These are phyloP conservation scores for Eucalyptus camaldulensis DNA, from an alignment of 345 rosid genomes.

Conservation along the genomic window DNA sequence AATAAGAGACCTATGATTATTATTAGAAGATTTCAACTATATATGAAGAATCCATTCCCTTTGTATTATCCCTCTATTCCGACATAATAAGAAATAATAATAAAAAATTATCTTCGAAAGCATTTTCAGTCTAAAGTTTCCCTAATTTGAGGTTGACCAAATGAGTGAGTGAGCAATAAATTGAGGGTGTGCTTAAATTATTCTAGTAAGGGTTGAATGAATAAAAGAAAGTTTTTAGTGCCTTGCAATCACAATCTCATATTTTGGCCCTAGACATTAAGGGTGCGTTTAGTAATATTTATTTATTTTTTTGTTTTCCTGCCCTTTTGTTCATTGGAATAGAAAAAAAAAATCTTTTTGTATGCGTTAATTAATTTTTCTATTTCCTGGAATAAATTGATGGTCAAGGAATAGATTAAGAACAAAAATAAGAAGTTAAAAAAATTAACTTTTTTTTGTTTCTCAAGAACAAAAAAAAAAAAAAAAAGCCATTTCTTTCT, in stretches of 20 bases:
- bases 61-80: neutral
- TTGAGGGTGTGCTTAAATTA: neutral
- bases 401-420: fast-evolving
- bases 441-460: fast-evolving
- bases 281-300: too few relatives aligned
- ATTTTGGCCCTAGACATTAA: neutral
- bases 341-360: too few relatives aligned
- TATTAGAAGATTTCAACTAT: neutral
- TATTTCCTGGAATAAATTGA: fast-evolving
- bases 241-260: neutral
- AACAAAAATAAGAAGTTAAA: too few relatives aligned
- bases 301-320: too few relatives aligned
- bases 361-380: fast-evolving
- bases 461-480: neutral
- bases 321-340: fast-evolving
- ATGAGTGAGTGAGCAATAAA: neutral
- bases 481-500: neutral
- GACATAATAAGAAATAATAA: neutral
- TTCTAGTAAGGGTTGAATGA: neutral
- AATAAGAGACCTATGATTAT: neutral
- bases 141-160: neutral
- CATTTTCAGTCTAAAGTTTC: neutral
- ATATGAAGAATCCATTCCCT: neutral
- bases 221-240: fast-evolving
- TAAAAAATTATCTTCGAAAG: neutral